These are phyloP conservation scores for Aureobasidium subglaciale DNA, from an alignment of 2,329 filamentous ascomycete species.

Conservation along the genomic window DNA sequence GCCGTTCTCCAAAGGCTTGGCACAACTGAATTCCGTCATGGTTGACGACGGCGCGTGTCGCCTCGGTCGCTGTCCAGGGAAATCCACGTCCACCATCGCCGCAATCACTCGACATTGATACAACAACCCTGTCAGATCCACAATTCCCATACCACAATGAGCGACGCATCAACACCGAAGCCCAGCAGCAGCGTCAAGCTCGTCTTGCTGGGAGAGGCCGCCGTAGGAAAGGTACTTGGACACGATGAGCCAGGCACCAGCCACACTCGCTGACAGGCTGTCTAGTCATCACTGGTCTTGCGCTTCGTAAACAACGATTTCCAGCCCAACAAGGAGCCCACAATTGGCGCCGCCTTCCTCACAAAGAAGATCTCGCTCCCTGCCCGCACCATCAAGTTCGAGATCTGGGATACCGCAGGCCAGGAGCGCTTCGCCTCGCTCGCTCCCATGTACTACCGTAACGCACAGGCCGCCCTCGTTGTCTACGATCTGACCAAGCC, in stretches of 20 bases:
- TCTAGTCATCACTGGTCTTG: constrained; percentile 87
- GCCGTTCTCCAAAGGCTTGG: neutral
- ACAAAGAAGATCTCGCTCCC: constrained; percentile 98
- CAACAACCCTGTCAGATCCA: neutral
- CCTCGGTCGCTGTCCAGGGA: neutral
- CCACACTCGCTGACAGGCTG: constrained; percentile 19
- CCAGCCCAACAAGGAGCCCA: constrained; percentile 99
- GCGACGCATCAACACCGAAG: constrained; percentile 59
- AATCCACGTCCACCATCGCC: neutral
- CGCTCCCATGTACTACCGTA: constrained; percentile 99
- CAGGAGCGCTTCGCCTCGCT: constrained; percentile 96
- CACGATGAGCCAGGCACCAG: neutral
- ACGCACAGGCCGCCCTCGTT: constrained; percentile 92
- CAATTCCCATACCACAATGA: neutral
- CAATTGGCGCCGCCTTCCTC: constrained; percentile 95
- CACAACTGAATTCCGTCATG: constrained; percentile 6
- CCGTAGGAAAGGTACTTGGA: constrained; percentile 81
- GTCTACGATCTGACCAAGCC: constrained; percentile 98
- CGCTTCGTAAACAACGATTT: constrained; percentile 99
- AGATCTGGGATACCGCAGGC: constrained; percentile 95
- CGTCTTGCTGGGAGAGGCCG: constrained; percentile 92
- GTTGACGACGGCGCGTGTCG: neutral
- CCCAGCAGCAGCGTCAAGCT: constrained; percentile 99
- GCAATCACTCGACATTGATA: neutral
- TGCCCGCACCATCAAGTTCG: constrained; percentile 63